Conservation (phyloP, 768 basidiomycete genomes). For the Dioszegia hungarica region DNA sequence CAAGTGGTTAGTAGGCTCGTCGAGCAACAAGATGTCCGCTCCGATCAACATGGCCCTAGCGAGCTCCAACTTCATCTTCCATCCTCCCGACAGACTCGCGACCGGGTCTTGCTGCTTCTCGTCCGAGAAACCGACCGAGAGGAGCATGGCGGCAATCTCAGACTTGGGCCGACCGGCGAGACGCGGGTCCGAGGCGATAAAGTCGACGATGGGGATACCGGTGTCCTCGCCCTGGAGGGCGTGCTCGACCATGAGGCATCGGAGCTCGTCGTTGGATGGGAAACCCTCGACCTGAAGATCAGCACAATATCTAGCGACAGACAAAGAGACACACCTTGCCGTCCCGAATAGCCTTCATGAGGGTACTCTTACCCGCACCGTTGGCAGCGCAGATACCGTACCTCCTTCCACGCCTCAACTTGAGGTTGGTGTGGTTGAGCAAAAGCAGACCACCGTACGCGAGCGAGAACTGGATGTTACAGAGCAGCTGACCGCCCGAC, state of each 20-base stretch:
- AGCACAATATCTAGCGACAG: slow-evolving; percentile 47
- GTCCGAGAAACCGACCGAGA: slow-evolving; percentile 88
- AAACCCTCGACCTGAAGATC: slow-evolving; percentile 67
- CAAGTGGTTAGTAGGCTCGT: slow-evolving; percentile 11
- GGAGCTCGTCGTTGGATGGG: slow-evolving; percentile 76
- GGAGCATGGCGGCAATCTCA: slow-evolving; percentile 71
- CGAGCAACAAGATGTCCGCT: slow-evolving; percentile 55
- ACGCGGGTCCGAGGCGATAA: slow-evolving; percentile 76
- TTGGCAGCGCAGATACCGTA: slow-evolving; percentile 97
- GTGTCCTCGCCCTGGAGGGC: slow-evolving; percentile 89
- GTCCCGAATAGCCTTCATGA: slow-evolving; percentile 91
- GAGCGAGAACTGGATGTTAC: slow-evolving; percentile 89
- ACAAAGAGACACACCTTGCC: slow-evolving; percentile 57
- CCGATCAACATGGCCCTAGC: slow-evolving; percentile 96
- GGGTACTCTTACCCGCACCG: slow-evolving; percentile 90
- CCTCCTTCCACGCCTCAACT: slow-evolving; percentile 79
- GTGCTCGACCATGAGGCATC: slow-evolving; percentile 96
- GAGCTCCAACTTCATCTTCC: slow-evolving; percentile 99
- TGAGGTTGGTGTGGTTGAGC: slow-evolving; percentile 86
- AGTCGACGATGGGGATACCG: slow-evolving; percentile 75
- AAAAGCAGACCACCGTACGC: slow-evolving; percentile 92
- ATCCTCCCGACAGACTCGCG: slow-evolving; percentile 88
- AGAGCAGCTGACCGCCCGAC: slow-evolving; percentile 78
- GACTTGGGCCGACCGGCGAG: slow-evolving; percentile 60
- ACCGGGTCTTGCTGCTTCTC: slow-evolving; percentile 76